Evolutionary conservation across 345 rosid species (phyloP).

Genomic region (Aquilaria malaccensis): DNA sequence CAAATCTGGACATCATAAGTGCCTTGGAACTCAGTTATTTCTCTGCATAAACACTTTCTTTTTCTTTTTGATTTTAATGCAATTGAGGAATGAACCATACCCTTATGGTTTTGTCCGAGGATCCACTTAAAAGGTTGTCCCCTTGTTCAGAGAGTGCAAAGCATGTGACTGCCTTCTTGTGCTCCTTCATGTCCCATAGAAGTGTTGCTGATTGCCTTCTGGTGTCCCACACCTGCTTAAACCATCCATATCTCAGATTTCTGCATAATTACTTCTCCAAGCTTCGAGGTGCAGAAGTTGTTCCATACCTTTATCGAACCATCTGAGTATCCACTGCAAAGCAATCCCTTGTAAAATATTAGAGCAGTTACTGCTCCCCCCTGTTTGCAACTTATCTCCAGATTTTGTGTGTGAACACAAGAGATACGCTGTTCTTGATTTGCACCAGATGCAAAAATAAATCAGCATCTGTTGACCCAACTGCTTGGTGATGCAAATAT

Average conservation of each 20-base stretch:
- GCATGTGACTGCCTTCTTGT: conserved; percentile 69
- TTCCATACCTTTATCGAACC: conserved; percentile 69
- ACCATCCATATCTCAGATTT: not conserved
- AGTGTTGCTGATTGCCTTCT: conserved; percentile 48
- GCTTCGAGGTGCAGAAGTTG: not conserved
- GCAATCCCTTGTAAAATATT: conserved; percentile 78
- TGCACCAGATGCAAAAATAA: not conserved
- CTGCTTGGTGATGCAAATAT: too few species aligned
- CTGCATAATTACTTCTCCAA: too few species aligned
- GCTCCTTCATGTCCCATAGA: conserved; percentile 63
- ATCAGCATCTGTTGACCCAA: not conserved
- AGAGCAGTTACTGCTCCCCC: conserved; percentile 87
- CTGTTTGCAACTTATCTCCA: conserved; percentile 48
- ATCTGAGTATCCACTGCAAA: conserved; percentile 75
- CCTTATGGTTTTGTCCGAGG: conserved; percentile 71
- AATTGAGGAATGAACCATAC: conserved; percentile 21
- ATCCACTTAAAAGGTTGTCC: conserved; percentile 80
- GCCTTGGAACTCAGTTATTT: not conserved
- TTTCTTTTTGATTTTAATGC: not conserved
- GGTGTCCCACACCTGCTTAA: conserved; percentile 65
- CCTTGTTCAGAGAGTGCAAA: conserved; percentile 70
- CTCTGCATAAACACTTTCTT: not conserved
- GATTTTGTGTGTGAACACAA: conserved; percentile 84
- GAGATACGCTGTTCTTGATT: conserved; percentile 68
- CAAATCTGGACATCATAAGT: conserved; percentile 44